phyloP scores from a whole-genome alignment of 2,329 filamentous ascomycete species.

The Fusarium ramigenum region DNA sequence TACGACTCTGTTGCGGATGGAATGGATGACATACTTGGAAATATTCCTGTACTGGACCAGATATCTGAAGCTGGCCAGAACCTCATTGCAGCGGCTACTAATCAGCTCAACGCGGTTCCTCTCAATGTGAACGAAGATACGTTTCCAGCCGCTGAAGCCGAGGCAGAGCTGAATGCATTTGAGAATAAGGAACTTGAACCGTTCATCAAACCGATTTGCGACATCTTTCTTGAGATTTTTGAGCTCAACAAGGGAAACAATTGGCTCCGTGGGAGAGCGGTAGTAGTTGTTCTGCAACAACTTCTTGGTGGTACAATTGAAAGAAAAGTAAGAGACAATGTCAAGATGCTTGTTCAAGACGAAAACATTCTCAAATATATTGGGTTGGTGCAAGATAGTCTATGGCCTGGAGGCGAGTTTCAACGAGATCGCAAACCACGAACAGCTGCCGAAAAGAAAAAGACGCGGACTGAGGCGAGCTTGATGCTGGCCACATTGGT shows the following conservation, averaged over 20 bases:
- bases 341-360: conserved; percentile 77
- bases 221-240: conserved; percentile 95
- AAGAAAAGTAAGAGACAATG: conserved; percentile 89
- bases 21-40: conserved; percentile 97
- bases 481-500: conserved; percentile 89
- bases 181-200: conserved; percentile 90
- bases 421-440: conserved; percentile 63
- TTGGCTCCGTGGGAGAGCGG: conserved; percentile 94
- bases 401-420: conserved; percentile 81
- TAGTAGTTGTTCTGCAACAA: conserved; percentile 96
- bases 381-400: conserved; percentile 72
- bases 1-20: conserved; percentile 98
- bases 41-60: conserved; percentile 94
- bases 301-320: conserved; percentile 96
- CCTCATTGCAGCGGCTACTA: conserved; percentile 80
- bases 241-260: conserved; percentile 95
- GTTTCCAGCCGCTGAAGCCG: conserved; percentile 75
- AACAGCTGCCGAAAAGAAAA: conserved; percentile 77
- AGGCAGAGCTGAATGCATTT: conserved; percentile 93
- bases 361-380: conserved; percentile 82
- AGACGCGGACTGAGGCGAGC: conserved; percentile 85
- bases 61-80: conserved; percentile 93
- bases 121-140: conserved; percentile 62
- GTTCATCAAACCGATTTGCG: conserved; percentile 98
- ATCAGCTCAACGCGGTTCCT: conserved; percentile 66